Evolutionary conservation across 2,329 filamentous ascomycete species (phyloP), one percentile per base, ranked within the genome.

Genomic region (Aspergillus sp.): DNA sequence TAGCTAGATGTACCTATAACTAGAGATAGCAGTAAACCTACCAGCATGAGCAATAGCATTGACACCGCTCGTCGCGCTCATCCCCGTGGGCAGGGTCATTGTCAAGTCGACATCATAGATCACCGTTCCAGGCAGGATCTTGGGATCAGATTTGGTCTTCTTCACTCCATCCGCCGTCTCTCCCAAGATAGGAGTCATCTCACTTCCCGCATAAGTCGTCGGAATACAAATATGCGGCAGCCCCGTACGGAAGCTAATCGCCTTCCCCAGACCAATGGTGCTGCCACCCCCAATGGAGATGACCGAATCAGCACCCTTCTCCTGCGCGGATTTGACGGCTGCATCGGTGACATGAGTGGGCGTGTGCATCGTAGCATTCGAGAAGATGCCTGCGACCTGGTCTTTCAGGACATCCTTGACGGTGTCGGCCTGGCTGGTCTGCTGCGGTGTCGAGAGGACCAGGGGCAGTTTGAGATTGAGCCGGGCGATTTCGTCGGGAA

Each of bases 31-130:
- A 12, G 41, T 25, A 35, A 38, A 58, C 66, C 52, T 50, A 76
- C 74, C 73, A 38, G 80, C 75, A 64, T 85, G 82, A 2, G 82
- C 82, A 62, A 85, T 82, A 0, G 82, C 81, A 59, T 85, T 85
- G 43, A 85, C 72, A 41, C 82, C 82, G 49, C 80, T 83, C 0
- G 75, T 80, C 2, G 76, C 74, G 52, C 74, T 80, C 61, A 82
- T 68, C 0, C 60, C 63, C 2, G 65, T 57, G 0, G 82, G 81
- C 20, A 85, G 66, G 1, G 75, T 79, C 73, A 82, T 72, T 0
- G 81, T 84, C 47, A 84, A 65, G 56, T 82, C 74, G 15, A 83
- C 79, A 66, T 85, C 82, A 59, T 84, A 85, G 35, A 85, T 79
- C 3, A 84, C 81, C 0, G 76, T 77, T 0, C 71, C 73, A 0